Evolutionary conservation across 2,329 filamentous ascomycete species (phyloP).

Genomic region (Fusarium nelsonii): DNA sequence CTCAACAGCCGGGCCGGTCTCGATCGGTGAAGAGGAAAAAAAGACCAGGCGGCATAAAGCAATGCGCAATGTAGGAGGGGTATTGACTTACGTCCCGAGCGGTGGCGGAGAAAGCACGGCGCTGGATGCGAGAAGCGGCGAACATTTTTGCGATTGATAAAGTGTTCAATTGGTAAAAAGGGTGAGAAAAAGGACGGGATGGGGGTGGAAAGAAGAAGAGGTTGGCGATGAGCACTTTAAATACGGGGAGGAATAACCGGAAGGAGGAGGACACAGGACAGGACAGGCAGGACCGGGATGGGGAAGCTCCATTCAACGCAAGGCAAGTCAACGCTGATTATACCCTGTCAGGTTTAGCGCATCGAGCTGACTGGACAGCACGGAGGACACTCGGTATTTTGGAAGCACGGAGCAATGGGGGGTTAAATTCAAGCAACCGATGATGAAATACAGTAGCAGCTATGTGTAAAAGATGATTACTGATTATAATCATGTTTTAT

Average conservation of each 20-base stretch:
- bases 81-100: constrained; percentile 75
- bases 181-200: constrained; percentile 40
- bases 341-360: constrained; percentile 19
- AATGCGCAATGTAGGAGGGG: constrained; percentile 23
- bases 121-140: constrained; percentile 76
- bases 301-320: constrained; percentile 34
- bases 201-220: constrained; percentile 40
- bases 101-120: constrained; percentile 84
- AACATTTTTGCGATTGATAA: constrained; percentile 71
- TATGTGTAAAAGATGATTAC: background rate
- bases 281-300: constrained; percentile 1
- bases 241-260: constrained; percentile 41
- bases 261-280: constrained; percentile 31
- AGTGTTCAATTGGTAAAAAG: constrained; percentile 43
- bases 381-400: constrained; percentile 46
- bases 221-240: constrained; percentile 45
- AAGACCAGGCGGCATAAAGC: constrained; percentile 15
- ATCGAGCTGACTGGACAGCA: constrained; percentile 31
- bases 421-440: background rate
- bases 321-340: constrained; percentile 22
- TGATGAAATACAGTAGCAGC: background rate
- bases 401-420: constrained; percentile 32
- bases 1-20: constrained; percentile 31
- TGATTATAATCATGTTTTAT: background rate
- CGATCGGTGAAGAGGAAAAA: constrained; percentile 38